Conservation (phyloP, 192 early-diverging fungal genomes). For the Spinellus fusiger region DNA sequence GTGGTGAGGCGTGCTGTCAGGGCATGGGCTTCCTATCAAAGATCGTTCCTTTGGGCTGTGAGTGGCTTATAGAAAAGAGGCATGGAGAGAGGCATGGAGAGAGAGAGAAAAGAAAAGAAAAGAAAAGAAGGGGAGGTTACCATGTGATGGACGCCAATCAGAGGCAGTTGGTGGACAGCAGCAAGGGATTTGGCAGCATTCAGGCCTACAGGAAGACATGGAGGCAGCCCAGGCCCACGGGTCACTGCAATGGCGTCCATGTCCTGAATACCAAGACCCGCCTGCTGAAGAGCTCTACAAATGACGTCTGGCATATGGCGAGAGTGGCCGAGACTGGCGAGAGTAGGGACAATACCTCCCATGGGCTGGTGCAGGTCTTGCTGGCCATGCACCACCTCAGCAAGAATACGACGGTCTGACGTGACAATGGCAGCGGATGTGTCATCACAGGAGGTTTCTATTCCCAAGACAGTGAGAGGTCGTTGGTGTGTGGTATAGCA, state of each 20-base stretch:
- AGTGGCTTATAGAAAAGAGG: background rate
- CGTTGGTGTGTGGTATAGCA: conserved; percentile 7
- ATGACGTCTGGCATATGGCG: conserved; percentile 57
- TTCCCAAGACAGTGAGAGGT: conserved; percentile 51
- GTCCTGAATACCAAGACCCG: conserved; percentile 43
- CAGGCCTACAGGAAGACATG: conserved; percentile 61
- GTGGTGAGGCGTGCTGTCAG: conserved; percentile 64
- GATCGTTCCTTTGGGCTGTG: background rate
- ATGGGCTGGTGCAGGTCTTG: conserved; percentile 59
- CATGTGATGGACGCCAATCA: conserved; percentile 82
- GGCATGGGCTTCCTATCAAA: conserved; percentile 66
- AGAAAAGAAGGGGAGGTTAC: too few species aligned
- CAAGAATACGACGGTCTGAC: conserved; percentile 55
- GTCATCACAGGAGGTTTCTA: conserved; percentile 80
- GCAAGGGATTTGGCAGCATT: conserved; percentile 71
- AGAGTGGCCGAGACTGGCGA: conserved; percentile 62
- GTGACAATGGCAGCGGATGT: conserved; percentile 70
- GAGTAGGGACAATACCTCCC: conserved; percentile 71
- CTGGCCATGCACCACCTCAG: conserved; percentile 58
- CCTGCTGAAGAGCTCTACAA: conserved; percentile 49
- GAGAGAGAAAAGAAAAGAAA: background rate
- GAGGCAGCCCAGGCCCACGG: conserved; percentile 66
- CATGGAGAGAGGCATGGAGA: too few species aligned
- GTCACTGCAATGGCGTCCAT: conserved; percentile 74
- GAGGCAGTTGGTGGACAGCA: conserved; percentile 54